These are phyloP conservation scores for Jamesozyma jinghongensis DNA, from an alignment of 805 yeast genomes.

Conservation along the genomic window DNA sequence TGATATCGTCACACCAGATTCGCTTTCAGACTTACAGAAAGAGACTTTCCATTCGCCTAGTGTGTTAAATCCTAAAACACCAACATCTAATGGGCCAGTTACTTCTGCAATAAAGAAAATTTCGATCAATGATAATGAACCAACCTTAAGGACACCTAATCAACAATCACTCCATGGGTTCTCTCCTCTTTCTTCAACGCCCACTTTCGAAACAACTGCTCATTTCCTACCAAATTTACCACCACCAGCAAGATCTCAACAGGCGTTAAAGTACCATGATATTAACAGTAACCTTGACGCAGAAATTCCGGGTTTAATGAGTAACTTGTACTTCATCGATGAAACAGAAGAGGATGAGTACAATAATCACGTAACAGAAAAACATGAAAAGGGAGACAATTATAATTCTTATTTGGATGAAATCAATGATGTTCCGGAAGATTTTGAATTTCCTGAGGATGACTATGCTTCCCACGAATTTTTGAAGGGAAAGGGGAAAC, in stretches of 20 bases:
- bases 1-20: not conserved
- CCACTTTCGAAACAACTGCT: not conserved
- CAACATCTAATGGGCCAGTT: not conserved
- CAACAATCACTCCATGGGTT: not conserved
- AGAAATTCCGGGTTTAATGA: constrained; percentile 30
- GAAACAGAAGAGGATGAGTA: constrained; percentile 29
- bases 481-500: not conserved
- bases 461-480: not conserved
- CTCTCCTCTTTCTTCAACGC: not conserved
- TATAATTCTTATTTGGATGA: constrained; percentile 43
- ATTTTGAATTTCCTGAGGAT: constrained; percentile 28
- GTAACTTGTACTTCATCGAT: constrained; percentile 27
- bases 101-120: no score
- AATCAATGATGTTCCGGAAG: constrained; percentile 42
- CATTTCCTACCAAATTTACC: constrained; percentile 7
- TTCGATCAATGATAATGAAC: not conserved
- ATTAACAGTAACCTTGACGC: constrained; percentile 31
- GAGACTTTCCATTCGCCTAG: no score
- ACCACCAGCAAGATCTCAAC: constrained; percentile 23
- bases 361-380: constrained; percentile 18
- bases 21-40: no score
- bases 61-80: not conserved
- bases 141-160: not conserved
- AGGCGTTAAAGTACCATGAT: constrained; percentile 33
- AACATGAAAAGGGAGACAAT: constrained; percentile 38